Base-by-base conservation (phyloP, 768 basidiomycete species). In the Tylopilus subfusipes region DNA sequence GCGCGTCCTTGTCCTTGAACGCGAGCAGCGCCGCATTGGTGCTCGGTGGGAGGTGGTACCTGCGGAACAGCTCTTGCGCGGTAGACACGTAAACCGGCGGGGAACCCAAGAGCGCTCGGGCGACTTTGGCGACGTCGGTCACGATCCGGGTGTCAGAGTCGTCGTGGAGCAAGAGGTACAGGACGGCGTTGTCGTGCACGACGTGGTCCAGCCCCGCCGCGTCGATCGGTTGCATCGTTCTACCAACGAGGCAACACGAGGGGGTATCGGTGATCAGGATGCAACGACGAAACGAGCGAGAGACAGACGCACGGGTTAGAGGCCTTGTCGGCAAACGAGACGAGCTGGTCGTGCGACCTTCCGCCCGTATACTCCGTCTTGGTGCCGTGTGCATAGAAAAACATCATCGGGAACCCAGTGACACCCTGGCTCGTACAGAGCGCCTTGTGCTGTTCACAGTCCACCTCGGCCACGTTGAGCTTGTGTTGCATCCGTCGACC, bases 361-460 rank as follows among this genome's bases (percentile, higher is more conserved):
- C 82, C 81, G 24, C 89, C 87, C 1, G 72, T 79, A 63, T 96
- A 96, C 55, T 96, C 93, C 1, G 83, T 82, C 66, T 76, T 81
- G 3, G 78, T 84, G 9, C 81, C 78, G 4, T 68, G 67, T 13
- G 78, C 78, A 25, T 82, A 90, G 76, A 88, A 88, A 40, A 83
- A 72, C 39, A 98, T 73, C 46, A 87, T 90, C 1, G 96, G 96
- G 70, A 90, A 99, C 2, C 92, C 93, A 27, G 78, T 67, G 18
- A 99, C 78, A 3, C 77, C 79, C 52, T 93, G 77, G 13, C 72
- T 63, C 42, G 76, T 74, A 71, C 96, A 99, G 6, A 94, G 65
- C 0, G 76, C 68, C 39, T 76, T 74, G 61, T 94, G 75, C 1
- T 76, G 82, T 18, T 98, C 96, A 64, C 96, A 99, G 65, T 99